Evolutionary conservation across 2,329 filamentous ascomycete species (phyloP).

Genomic region (Fusarium clavum): DNA sequence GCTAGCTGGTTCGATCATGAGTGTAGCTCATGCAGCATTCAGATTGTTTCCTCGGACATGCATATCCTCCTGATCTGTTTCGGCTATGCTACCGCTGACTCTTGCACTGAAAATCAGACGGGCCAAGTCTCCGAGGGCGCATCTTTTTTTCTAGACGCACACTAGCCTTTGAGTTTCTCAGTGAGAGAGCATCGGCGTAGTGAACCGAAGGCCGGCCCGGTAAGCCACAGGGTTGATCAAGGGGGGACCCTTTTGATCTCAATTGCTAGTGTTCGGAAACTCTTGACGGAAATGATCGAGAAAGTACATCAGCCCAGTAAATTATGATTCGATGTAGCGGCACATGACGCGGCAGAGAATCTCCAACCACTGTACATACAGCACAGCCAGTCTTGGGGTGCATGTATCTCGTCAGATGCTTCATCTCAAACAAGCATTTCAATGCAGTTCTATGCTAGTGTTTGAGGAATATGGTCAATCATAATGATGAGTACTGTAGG

Average conservation of each 20-base stretch:
- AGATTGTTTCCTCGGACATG: conserved; percentile 11
- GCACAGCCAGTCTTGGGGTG: background rate
- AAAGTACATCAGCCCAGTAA: conserved; percentile 25
- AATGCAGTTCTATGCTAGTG: conserved; percentile 1
- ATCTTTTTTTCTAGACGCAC: conserved; percentile 21
- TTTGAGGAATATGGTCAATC: background rate
- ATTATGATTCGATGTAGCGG: conserved; percentile 32
- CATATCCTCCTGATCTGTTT: conserved; percentile 28
- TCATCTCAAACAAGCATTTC: conserved; percentile 2
- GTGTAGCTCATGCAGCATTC: conserved; percentile 13
- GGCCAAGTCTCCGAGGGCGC: conserved; percentile 23
- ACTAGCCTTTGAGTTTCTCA: conserved; percentile 24
- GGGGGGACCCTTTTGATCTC: conserved; percentile 27
- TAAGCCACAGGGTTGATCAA: conserved; percentile 18
- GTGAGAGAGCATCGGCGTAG: conserved; percentile 23
- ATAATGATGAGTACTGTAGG: background rate
- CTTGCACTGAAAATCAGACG: conserved; percentile 25
- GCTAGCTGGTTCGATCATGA: conserved; percentile 5
- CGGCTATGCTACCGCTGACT: conserved; percentile 33
- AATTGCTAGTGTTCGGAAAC: conserved; percentile 6
- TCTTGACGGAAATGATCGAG: conserved; percentile 26
- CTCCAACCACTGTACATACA: background rate
- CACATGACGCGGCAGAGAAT: conserved; percentile 31
- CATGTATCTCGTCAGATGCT: conserved; percentile 10
- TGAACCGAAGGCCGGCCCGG: conserved; percentile 35